Evolutionary conservation across 2,329 filamentous ascomycete genomes (phyloP), one percentile per base, ranked within the genome.

Genomic region (Aspergillus proliferans): DNA sequence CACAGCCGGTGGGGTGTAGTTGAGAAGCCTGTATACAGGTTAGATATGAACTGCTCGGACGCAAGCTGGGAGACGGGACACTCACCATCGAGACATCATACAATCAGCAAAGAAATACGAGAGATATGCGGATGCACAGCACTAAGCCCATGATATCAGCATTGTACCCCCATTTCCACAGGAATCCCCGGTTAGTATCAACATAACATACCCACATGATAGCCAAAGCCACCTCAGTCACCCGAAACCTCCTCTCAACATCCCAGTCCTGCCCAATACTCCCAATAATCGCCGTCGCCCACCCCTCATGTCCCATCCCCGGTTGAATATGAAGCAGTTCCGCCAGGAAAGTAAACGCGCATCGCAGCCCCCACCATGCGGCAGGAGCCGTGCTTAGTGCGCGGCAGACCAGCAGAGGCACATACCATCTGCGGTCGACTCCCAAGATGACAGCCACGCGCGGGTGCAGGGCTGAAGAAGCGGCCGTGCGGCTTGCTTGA

Each of bases 61-160:
- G 45, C 8, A 18, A 6, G n/a, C 47, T 28, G 12, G n/a, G 41
- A 28, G 26, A 30, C 38, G 10, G 36, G 28, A 15, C 40, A 70
- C 76, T 41, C 63, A 87, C 85, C 87, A 91, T 70, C 87, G 77
- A 53, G 86, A 89, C 86, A 91, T 90, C 60, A 91, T 79, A 68
- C 86, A 88, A 70, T 91, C 87, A 49, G 86, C 87, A 65, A 91
- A 91, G 73, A 88, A 87, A 69, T 88, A 91, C 45, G 85, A 86
- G 52, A 90, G 78, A 67, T 89, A 88, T 47, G 84, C 87, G 18
- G 85, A 87, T 50, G 86, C 84, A 62, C 81, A 83, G 71, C 86
- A 89, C 86, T 88, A 46, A 9, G 7, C 21, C 36, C n/a, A 43
- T n/a, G 14, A 28, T 24, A 45, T 52, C 47, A 57, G 50, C 40